phyloP scores from a whole-genome alignment of 2,329 filamentous ascomycete genomes.

The Drechmeria coniospora region DNA sequence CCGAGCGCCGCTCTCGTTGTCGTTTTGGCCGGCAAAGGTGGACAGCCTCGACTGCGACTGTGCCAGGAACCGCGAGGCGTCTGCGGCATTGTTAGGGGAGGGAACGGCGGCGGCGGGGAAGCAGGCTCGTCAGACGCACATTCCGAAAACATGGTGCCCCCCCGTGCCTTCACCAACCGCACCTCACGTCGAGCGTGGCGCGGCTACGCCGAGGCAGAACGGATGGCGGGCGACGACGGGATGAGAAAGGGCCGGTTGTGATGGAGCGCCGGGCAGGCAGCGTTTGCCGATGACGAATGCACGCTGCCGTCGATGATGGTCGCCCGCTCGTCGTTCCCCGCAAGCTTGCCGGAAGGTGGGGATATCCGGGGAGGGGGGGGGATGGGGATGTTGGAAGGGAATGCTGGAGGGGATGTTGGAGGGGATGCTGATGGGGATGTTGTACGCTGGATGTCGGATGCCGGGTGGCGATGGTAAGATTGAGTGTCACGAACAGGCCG shows the following conservation, averaged over 20 bases:
- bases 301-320: too few relatives aligned
- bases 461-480: too few relatives aligned
- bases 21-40: constrained; percentile 45
- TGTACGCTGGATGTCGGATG: too few relatives aligned
- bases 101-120: too few relatives aligned
- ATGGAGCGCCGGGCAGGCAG: too few relatives aligned
- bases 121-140: constrained; percentile 41
- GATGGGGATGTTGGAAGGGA: too few relatives aligned
- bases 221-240: background rate
- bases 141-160: constrained; percentile 48
- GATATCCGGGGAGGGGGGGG: too few relatives aligned
- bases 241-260: background rate
- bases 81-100: constrained; percentile 34
- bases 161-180: constrained; percentile 18
- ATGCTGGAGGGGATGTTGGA: too few relatives aligned
- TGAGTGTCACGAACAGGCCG: too few relatives aligned
- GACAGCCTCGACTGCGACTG: constrained; percentile 89
- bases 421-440: too few relatives aligned
- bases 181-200: constrained; percentile 12
- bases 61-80: constrained; percentile 90
- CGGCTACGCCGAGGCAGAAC: constrained; percentile 1
- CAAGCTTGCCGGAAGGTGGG: too few relatives aligned
- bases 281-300: background rate
- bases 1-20: constrained; percentile 19
- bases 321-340: too few relatives aligned